Evolutionary conservation across 768 basidiomycete genomes (phyloP).

Genomic region (Arthromyces matolae): DNA sequence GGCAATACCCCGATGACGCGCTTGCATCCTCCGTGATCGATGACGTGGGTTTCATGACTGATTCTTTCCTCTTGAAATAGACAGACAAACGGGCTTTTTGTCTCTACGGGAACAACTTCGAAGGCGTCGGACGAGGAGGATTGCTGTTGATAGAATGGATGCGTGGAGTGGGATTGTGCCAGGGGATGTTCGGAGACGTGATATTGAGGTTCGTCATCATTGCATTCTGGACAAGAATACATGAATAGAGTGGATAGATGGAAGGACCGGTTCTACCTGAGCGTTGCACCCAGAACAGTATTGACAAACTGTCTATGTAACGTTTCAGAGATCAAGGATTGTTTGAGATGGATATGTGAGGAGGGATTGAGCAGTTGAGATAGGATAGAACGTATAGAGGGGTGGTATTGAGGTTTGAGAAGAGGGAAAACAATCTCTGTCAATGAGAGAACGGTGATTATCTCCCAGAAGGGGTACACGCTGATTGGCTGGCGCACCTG

Average conservation of each 20-base stretch:
- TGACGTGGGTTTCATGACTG: neutral
- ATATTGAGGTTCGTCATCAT: too few species aligned
- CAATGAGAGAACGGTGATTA: slow-evolving; percentile 40
- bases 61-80: neutral
- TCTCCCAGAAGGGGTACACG: slow-evolving; percentile 50
- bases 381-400: too few species aligned
- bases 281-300: too few species aligned
- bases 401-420: slow-evolving; percentile 49
- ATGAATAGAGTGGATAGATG: too few species aligned
- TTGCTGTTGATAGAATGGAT: slow-evolving; percentile 3
- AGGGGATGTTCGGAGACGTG: slow-evolving; percentile 1
- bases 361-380: too few species aligned
- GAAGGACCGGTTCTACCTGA: too few species aligned
- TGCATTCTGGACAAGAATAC: too few species aligned
- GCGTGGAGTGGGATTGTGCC: slow-evolving; percentile 11
- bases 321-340: too few species aligned
- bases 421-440: slow-evolving; percentile 49
- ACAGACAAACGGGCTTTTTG: neutral
- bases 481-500: slow-evolving; percentile 42
- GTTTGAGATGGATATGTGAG: too few species aligned
- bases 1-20: slow-evolving; percentile 9
- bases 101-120: slow-evolving; percentile 2
- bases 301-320: too few species aligned
- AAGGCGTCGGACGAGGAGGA: slow-evolving; percentile 2
- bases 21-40: slow-evolving; percentile 12